phyloP scores from a whole-genome alignment of 192 early-diverging fungal genomes.

The Umbelopsis sp. region DNA sequence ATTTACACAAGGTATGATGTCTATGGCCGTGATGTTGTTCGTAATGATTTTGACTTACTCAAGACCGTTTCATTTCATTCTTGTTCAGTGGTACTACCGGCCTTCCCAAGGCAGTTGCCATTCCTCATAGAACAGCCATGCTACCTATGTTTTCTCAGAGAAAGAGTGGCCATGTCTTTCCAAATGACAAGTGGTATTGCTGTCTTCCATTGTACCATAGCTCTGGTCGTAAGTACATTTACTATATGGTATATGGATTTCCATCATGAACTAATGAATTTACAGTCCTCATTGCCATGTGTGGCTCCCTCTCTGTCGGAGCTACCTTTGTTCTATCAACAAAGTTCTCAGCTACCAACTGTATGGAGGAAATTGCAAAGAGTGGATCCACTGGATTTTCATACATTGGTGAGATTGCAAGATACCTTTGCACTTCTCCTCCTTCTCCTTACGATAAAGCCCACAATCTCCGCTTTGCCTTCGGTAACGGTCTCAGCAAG shows the following conservation, averaged over 20 bases:
- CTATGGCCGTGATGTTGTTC: too few relatives aligned
- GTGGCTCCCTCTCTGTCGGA: background rate
- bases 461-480: constrained; percentile 50
- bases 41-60: background rate
- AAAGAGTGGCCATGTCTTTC: background rate
- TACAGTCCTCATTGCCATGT: constrained; percentile 12
- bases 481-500: constrained; percentile 63
- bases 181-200: background rate
- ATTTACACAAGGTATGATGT: constrained; percentile 4
- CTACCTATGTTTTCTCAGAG: background rate
- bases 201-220: constrained; percentile 21
- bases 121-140: constrained; percentile 3
- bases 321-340: constrained; percentile 2
- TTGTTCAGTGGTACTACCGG: background rate
- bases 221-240: constrained; percentile 1
- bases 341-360: constrained; percentile 12
- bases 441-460: constrained; percentile 43
- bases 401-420: constrained; percentile 64
- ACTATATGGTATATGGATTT: background rate
- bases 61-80: background rate
- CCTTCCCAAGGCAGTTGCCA: constrained; percentile 14
- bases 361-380: constrained; percentile 12
- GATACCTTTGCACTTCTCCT: constrained; percentile 53
- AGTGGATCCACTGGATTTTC: constrained; percentile 25
- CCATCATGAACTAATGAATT: background rate